These are phyloP conservation scores for Euphorbia corollata DNA, from an alignment of 441 rosid species.

Conservation along the genomic window DNA sequence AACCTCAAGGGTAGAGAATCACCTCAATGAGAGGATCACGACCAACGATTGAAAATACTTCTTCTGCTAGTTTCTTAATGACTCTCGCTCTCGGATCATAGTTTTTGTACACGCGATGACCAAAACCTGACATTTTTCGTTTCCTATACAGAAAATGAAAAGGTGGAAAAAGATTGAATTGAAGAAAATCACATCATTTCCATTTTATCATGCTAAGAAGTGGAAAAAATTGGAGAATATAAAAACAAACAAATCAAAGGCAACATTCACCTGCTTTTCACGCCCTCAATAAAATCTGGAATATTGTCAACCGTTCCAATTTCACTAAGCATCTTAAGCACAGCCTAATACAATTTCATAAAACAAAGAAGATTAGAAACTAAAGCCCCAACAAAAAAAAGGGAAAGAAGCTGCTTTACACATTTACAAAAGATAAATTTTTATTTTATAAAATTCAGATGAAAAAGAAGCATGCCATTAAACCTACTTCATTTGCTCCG, in stretches of 20 bases:
- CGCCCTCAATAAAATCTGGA: conserved; percentile 71
- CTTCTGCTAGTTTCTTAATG: conserved; percentile 80
- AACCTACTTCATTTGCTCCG: conserved; percentile 66
- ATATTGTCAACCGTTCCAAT: conserved; percentile 79
- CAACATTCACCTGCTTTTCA: conserved; percentile 48
- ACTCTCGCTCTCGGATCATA: conserved; percentile 97
- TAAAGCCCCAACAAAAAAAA: neutral
- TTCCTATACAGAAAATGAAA: conserved; percentile 39
- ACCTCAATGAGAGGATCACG: conserved; percentile 98
- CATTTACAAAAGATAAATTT: neutral
- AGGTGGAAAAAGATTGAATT: conserved; percentile 4
- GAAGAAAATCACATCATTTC: neutral
- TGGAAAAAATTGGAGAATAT: neutral
- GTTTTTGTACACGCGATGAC: conserved; percentile 96
- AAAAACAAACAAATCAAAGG: neutral
- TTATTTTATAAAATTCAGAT: neutral
- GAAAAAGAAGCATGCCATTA: neutral
- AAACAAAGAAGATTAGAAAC: neutral
- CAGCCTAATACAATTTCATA: conserved; percentile 52
- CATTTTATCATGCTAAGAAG: neutral
- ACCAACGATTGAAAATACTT: conserved; percentile 96
- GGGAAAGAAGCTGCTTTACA: neutral
- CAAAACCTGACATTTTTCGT: conserved; percentile 97
- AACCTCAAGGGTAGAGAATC: conserved; percentile 16
- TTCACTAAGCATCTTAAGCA: conserved; percentile 85